Conservation (phyloP, 768 basidiomycete genomes). For the Leccinellum rugosiceps region DNA sequence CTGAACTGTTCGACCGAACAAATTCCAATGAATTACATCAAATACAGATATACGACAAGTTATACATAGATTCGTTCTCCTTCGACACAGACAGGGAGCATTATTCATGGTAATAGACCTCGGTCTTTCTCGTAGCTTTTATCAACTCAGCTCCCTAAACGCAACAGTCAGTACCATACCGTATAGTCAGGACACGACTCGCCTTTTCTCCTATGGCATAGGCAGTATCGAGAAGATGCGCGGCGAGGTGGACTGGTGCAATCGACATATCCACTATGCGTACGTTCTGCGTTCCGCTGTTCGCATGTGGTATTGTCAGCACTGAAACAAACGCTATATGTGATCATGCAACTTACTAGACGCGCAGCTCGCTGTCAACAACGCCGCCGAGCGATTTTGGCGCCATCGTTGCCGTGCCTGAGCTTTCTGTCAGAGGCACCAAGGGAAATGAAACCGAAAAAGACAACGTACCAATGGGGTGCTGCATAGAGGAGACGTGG, state of each 20-base stretch:
- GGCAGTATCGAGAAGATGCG: conserved; percentile 16
- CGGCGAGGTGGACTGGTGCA: conserved; percentile 11
- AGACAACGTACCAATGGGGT: conserved; percentile 13
- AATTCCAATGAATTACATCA: not conserved
- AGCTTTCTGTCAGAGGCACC: not conserved
- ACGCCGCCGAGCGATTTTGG: conserved; percentile 17
- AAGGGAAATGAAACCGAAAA: not conserved
- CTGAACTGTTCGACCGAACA: not conserved
- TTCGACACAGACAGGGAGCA: not conserved
- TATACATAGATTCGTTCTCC: not conserved
- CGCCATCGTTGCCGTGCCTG: conserved; percentile 20
- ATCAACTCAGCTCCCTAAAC: conserved; percentile 13
- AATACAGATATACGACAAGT: not conserved
- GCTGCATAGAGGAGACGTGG: not conserved
- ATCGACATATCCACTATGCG: conserved; percentile 19
- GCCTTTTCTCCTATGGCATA: conserved; percentile 20
- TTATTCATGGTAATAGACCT: not conserved
- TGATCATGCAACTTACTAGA: conserved; percentile 6
- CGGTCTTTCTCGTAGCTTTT: not conserved
- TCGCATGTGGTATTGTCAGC: not conserved
- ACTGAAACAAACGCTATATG: not conserved
- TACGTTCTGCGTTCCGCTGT: conserved; percentile 15
- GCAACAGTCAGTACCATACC: not conserved
- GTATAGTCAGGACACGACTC: not conserved
- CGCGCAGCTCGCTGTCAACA: conserved; percentile 14